phyloP scores from a whole-genome alignment of 2,329 filamentous ascomycete genomes.

The Leptodontidium sp. region DNA sequence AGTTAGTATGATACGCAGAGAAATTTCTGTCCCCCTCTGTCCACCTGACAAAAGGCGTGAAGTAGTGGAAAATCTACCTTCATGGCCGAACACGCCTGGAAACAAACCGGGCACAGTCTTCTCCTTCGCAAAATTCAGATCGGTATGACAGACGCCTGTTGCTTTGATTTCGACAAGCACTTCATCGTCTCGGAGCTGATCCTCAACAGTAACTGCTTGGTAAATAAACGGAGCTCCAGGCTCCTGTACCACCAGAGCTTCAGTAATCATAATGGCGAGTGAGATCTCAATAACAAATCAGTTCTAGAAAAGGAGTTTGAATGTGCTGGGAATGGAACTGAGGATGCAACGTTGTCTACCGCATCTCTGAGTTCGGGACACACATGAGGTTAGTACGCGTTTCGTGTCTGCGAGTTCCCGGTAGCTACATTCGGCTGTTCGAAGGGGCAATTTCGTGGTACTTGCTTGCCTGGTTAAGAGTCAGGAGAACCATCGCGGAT shows the following conservation, averaged over 20 bases:
- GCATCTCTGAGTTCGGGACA: background rate
- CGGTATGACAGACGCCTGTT: slow-evolving; percentile 47
- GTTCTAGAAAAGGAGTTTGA: background rate
- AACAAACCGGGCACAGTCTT: slow-evolving; percentile 33
- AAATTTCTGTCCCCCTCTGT: background rate
- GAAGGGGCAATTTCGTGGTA: background rate
- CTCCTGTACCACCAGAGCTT: slow-evolving; percentile 29
- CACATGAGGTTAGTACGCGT: background rate
- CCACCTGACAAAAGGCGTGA: background rate
- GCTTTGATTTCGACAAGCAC: slow-evolving; percentile 49
- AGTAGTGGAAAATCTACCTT: slow-evolving; percentile 34
- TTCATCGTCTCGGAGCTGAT: slow-evolving; percentile 41
- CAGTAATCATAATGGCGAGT: slow-evolving; percentile 11
- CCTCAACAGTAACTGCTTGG: slow-evolving; percentile 41
- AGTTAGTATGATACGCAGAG: background rate
- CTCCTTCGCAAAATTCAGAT: slow-evolving; percentile 35
- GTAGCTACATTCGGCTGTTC: background rate
- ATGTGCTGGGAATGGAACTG: background rate
- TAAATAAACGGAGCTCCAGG: slow-evolving; percentile 38
- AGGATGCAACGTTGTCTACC: background rate
- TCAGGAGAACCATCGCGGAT: background rate
- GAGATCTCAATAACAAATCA: too few species aligned
- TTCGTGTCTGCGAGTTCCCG: background rate
- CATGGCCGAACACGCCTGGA: slow-evolving; percentile 45
- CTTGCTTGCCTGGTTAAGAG: background rate